Percentiles rank a stretch among this genome's conserved stretches.
phyloP scores from a whole-genome alignment of 768 basidiomycete species.

The Suillus subalutaceus region DNA sequence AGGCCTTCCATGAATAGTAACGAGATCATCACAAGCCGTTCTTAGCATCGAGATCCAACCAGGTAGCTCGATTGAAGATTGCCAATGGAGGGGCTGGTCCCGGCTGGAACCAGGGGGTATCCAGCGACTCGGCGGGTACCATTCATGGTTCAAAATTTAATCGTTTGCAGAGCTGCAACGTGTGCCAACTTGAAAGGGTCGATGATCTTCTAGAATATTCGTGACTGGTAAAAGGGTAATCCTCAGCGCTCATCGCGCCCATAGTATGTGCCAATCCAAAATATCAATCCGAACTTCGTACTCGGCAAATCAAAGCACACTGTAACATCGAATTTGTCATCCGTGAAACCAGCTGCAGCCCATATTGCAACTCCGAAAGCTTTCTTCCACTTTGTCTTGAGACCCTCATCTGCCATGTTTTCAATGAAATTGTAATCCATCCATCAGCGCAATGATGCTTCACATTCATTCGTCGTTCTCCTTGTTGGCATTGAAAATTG shows the following conservation, averaged over 20 bases:
- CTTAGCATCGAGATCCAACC: background rate
- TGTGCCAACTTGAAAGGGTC: no score
- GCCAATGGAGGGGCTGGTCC: background rate
- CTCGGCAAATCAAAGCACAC: background rate
- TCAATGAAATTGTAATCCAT: background rate
- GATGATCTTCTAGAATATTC: no score
- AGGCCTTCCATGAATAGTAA: background rate
- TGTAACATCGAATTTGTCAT: background rate
- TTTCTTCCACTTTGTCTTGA: background rate
- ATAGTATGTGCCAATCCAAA: background rate
- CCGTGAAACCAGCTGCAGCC: background rate
- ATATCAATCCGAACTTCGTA: background rate
- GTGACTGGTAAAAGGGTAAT: background rate
- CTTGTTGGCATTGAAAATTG: background rate
- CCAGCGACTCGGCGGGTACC: no score
- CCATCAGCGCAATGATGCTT: background rate
- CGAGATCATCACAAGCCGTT: background rate
- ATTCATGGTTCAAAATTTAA: no score
- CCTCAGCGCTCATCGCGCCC: background rate
- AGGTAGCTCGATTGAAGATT: background rate
- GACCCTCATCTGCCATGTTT: background rate
- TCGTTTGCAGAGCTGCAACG: no score
- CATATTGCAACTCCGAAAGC: background rate
- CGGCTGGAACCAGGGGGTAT: background rate
- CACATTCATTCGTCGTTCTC: background rate